Conservation (phyloP, 148 eudicot species). For the Arctostaphylos glauca region DNA sequence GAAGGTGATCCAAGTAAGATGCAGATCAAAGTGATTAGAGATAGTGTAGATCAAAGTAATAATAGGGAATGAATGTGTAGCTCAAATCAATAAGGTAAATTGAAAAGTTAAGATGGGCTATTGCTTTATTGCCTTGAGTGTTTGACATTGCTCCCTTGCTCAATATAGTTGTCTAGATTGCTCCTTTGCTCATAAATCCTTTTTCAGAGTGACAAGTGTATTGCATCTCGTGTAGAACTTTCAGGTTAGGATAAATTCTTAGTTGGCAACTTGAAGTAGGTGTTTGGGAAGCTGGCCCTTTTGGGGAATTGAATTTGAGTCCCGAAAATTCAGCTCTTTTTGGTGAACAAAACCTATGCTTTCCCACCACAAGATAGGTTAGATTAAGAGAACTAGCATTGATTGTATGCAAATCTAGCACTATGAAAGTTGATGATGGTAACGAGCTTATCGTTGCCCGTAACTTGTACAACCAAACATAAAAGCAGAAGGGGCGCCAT, state of each 20-base stretch:
- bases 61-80: not conserved
- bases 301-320: not conserved
- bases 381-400: not conserved
- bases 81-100: not conserved
- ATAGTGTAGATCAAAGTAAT: not conserved
- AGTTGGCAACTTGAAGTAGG: not conserved
- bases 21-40: not conserved
- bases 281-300: not conserved
- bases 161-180: not conserved
- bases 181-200: not conserved
- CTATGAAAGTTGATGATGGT: no score
- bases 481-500: not conserved
- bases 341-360: not conserved
- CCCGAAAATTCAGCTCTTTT: not conserved
- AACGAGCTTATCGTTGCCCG: not conserved
- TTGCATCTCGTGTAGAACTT: not conserved
- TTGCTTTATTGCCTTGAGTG: no score
- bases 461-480: not conserved
- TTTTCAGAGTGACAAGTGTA: not conserved
- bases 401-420: not conserved
- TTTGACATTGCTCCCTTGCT: not conserved
- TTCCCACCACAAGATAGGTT: not conserved
- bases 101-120: not conserved
- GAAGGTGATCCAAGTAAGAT: not conserved
- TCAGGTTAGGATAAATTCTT: not conserved